Conservation (phyloP, 148 eudicot genomes). For the Rhododendron griersonianum region DNA sequence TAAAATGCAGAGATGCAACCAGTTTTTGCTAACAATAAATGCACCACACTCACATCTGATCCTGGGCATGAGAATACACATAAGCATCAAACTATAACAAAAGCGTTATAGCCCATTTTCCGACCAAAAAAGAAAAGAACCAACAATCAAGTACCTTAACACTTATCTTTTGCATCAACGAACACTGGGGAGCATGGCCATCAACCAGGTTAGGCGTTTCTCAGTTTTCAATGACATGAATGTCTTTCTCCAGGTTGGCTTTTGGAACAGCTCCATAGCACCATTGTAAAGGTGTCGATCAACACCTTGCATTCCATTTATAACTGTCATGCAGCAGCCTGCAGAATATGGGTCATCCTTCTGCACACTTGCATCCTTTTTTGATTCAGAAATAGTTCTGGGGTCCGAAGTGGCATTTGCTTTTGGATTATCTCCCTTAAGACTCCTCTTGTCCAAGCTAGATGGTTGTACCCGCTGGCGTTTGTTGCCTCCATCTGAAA, state of each 20-base stretch:
- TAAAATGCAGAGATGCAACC: slow-evolving; percentile 2
- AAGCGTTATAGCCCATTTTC: not conserved
- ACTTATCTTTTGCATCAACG: not conserved
- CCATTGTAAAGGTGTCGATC: not conserved
- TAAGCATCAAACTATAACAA: not conserved
- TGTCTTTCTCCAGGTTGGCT: slow-evolving; percentile 11
- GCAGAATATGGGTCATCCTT: slow-evolving; percentile 11
- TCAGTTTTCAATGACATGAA: slow-evolving; percentile 13
- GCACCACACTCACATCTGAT: not conserved
- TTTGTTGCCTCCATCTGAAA: not conserved
- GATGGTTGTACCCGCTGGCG: slow-evolving; percentile 6
- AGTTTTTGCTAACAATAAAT: not conserved
- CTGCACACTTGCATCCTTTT: not conserved
- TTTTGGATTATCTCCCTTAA: not conserved
- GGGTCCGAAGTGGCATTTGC: not conserved
- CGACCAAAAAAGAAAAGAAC: not conserved
- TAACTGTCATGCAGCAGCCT: not conserved
- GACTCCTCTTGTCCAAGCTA: slow-evolving; percentile 10
- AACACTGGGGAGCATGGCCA: slow-evolving; percentile 7
- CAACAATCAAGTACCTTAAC: not conserved
- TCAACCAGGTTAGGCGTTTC: slow-evolving; percentile 19
- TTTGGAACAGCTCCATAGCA: slow-evolving; percentile 18
- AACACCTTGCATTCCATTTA: slow-evolving; percentile 12
- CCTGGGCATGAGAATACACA: not conserved
- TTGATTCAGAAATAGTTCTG: not conserved